Evolutionary conservation across 2,329 filamentous ascomycete species (phyloP).

Genomic region (Penicillium sp.): DNA sequence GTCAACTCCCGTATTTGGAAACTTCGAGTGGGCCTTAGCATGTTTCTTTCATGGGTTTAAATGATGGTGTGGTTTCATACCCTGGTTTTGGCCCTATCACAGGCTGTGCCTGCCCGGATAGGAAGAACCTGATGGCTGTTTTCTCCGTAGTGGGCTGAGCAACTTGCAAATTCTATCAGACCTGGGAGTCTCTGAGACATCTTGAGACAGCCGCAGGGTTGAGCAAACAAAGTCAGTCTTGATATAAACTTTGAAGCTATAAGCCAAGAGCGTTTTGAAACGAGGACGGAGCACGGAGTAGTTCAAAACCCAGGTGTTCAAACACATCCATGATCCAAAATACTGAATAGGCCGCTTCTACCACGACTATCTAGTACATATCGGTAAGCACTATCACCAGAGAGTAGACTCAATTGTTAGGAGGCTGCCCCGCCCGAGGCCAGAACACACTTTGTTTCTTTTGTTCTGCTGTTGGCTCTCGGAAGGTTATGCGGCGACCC

Average conservation of each 20-base stretch:
- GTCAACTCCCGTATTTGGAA: not conserved
- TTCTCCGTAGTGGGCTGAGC: not conserved
- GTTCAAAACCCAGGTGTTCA: not conserved
- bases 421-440: not conserved
- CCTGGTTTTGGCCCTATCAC: not conserved
- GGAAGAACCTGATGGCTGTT: not conserved
- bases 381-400: not conserved
- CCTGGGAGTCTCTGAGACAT: not conserved
- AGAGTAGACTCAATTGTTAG: not conserved
- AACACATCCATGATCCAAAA: not conserved
- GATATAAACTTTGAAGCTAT: not conserved
- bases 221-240: not conserved
- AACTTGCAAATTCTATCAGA: not conserved
- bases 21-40: not conserved
- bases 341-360: not conserved
- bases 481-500: not conserved
- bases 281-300: not conserved
- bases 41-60: not conserved
- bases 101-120: not conserved
- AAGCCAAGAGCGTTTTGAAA: not conserved
- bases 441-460: not conserved
- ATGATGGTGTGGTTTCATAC: not conserved
- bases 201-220: not conserved
- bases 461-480: not conserved
- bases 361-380: not conserved